These are phyloP conservation scores for Spencermartinsiella europaea DNA, from an alignment of 805 yeast genomes.

Conservation along the genomic window DNA sequence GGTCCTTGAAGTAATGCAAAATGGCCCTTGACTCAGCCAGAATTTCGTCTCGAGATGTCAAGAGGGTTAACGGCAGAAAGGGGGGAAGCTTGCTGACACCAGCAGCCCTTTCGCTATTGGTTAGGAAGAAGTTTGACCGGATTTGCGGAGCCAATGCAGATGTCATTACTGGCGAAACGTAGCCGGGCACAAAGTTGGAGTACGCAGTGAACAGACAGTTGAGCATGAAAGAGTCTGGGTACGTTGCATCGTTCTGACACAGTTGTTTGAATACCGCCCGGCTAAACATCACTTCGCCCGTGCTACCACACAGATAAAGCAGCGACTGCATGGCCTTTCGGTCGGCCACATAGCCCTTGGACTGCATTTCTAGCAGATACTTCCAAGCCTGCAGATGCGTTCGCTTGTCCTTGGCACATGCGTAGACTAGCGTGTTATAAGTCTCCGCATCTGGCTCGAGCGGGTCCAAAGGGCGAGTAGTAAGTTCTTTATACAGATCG, in stretches of 20 bases:
- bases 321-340: conserved; percentile 55
- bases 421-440: conserved; percentile 56
- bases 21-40: conserved; percentile 75
- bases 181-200: conserved; percentile 24
- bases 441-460: conserved; percentile 41
- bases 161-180: conserved; percentile 25
- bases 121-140: conserved; percentile 23
- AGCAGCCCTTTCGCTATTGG: conserved; percentile 4
- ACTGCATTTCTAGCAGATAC: conserved; percentile 60
- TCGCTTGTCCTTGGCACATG: conserved; percentile 52
- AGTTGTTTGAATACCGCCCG: conserved; percentile 47
- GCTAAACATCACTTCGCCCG: conserved; percentile 69
- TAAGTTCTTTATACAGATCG: conserved; percentile 71
- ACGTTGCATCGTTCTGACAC: conserved; percentile 21
- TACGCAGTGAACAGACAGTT: conserved; percentile 33
- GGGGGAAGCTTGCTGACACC: conserved; percentile 45
- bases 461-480: conserved; percentile 29
- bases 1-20: conserved; percentile 50
- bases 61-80: conserved; percentile 54
- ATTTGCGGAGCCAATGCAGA: conserved; percentile 26
- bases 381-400: conserved; percentile 67
- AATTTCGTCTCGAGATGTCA: conserved; percentile 41
- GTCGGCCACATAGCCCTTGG: conserved; percentile 29
- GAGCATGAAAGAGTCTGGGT: conserved; percentile 29
- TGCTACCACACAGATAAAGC: conserved; percentile 69